A percentile compares a stretch with the other conserved stretches of the same genome.
These are phyloP conservation scores for Panaeolus cyanescens DNA, from an alignment of 768 basidiomycete genomes.

Conservation along the genomic window DNA sequence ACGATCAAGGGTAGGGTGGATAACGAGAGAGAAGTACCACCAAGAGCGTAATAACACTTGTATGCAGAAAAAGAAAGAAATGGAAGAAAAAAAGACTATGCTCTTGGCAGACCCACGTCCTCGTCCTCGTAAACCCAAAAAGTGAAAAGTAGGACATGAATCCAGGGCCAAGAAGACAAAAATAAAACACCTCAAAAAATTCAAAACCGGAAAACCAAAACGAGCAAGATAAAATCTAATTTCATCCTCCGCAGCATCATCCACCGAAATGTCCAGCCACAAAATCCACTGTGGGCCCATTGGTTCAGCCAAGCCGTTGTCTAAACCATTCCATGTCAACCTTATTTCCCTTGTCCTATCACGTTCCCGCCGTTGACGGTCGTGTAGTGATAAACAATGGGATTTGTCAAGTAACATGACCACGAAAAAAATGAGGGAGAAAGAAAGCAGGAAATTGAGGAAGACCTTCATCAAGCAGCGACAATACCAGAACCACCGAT, in stretches of 20 bases:
- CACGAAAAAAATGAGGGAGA: no score
- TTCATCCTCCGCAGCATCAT: background rate
- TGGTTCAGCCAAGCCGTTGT: background rate
- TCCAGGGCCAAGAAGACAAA: conserved; percentile 6
- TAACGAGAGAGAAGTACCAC: background rate
- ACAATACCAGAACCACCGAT: no score
- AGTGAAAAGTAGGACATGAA: background rate
- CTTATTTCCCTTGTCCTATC: background rate
- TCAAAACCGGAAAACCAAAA: no score
- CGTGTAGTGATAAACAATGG: background rate
- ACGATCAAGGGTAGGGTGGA: no score
- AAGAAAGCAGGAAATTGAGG: no score
- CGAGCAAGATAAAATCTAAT: no score
- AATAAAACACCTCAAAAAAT: background rate
- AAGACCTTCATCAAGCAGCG: no score
- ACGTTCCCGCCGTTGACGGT: background rate
- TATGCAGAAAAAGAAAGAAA: background rate
- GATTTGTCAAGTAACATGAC: no score
- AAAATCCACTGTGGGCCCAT: background rate
- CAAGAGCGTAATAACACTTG: no score
- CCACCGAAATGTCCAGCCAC: background rate
- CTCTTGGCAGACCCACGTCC: background rate
- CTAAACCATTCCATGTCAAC: background rate
- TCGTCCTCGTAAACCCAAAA: background rate
- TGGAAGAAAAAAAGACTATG: background rate